These are phyloP conservation scores for Colletotrichum viniferum DNA, from an alignment of 2,329 filamentous ascomycete genomes.

Conservation along the genomic window DNA sequence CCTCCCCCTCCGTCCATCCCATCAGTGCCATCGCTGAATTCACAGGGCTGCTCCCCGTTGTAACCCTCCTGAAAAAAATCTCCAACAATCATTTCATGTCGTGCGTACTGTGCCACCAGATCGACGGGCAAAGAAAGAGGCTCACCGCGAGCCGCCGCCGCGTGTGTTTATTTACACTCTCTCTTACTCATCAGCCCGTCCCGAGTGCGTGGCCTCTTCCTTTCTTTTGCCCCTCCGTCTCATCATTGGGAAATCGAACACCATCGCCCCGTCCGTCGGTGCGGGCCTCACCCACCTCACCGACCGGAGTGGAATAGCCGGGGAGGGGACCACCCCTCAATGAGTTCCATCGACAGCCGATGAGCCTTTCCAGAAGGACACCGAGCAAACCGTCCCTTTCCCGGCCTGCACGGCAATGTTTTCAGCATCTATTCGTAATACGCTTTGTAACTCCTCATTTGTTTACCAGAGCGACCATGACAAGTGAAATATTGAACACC, in stretches of 20 bases:
- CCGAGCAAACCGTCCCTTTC: not conserved
- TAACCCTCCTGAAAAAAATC: not conserved
- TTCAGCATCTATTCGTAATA: not conserved
- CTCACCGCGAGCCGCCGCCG: too few species aligned
- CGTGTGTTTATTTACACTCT: not conserved
- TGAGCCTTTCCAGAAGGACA: not conserved
- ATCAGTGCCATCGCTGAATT: not conserved
- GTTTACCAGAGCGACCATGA: not conserved
- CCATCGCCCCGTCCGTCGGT: constrained; percentile 1
- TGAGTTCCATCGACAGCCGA: not conserved
- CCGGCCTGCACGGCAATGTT: not conserved
- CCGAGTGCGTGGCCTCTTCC: not conserved
- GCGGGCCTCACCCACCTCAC: not conserved
- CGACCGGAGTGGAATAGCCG: not conserved
- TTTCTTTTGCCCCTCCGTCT: not conserved
- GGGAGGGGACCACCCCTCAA: not conserved
- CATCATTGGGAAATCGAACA: not conserved
- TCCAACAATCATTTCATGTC: not conserved
- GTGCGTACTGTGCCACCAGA: not conserved
- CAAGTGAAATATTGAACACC: not conserved
- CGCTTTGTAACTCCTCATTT: not conserved
- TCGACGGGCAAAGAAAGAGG: not conserved
- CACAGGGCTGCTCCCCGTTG: not conserved
- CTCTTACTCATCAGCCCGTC: not conserved
- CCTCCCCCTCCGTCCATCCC: not conserved